phyloP scores from a whole-genome alignment of 139 green algal genomes.

The Deuterostichococcus epilithicus region DNA sequence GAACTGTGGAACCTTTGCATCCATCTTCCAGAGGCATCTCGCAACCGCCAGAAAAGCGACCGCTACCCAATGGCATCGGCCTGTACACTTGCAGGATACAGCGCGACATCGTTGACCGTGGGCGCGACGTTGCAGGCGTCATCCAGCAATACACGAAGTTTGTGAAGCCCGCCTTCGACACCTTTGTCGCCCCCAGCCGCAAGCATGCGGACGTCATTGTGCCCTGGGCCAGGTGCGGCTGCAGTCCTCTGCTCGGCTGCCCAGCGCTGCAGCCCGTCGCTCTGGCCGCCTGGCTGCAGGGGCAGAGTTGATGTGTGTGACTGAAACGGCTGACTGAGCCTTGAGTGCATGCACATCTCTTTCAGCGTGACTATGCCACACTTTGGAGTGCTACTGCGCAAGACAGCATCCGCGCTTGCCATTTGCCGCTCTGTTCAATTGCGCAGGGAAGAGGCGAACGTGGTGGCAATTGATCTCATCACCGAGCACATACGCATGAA shows the following conservation, averaged over 20 bases:
- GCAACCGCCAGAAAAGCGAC: no score
- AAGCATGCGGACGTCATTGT: constrained; percentile 93
- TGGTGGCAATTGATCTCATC: constrained; percentile 96
- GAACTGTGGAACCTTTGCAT: no score
- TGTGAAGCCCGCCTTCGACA: constrained; percentile 94
- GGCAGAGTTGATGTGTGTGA: no score
- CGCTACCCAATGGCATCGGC: no score
- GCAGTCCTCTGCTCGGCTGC: neutral
- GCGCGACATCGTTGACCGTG: constrained; percentile 81
- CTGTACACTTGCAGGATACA: constrained; percentile 79
- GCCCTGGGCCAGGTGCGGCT: constrained; percentile 61
- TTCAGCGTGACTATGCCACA: no score
- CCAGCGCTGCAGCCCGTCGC: no score
- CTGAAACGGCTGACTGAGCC: neutral
- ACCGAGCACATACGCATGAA: constrained; percentile 94
- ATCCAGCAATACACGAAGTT: constrained; percentile 93
- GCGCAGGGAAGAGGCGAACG: constrained; percentile 43
- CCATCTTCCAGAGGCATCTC: no score
- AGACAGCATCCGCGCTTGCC: neutral
- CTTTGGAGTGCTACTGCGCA: no score
- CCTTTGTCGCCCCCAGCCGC: constrained; percentile 78
- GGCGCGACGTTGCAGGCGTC: constrained; percentile 81
- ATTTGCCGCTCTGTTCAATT: neutral
- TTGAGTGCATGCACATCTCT: neutral
- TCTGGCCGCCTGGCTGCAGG: no score